phyloP scores from a whole-genome alignment of 345 rosid species.

The Pugionium cornutum region DNA sequence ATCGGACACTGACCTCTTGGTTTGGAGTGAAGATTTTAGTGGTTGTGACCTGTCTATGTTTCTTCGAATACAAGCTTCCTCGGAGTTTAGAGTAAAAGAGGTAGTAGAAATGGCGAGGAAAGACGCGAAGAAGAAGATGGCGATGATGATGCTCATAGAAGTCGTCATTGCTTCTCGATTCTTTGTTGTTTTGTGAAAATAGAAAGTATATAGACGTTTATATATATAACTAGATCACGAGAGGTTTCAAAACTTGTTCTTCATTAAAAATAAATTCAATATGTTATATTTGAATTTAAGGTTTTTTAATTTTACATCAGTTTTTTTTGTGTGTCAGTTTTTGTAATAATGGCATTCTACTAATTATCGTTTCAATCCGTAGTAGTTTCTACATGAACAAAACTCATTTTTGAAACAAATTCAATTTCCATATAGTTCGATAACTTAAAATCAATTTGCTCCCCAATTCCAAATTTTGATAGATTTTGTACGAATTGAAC shows the following conservation, averaged over 20 bases:
- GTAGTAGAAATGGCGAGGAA: constrained; percentile 1
- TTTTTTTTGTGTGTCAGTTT: not conserved
- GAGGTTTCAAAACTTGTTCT: constrained; percentile 6
- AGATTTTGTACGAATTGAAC: no score
- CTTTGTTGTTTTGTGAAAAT: not conserved
- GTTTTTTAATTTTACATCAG: constrained; percentile 6
- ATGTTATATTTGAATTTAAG: not conserved
- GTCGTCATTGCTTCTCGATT: constrained; percentile 1
- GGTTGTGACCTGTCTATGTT: constrained; percentile 8
- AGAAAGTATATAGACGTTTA: not conserved
- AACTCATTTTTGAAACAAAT: no score
- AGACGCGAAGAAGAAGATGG: constrained; percentile 5
- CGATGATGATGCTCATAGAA: not conserved
- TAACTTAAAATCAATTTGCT: no score
- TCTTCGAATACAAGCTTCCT: constrained; percentile 26
- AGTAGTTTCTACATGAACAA: no score
- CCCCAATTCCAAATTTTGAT: no score
- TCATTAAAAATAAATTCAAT: not conserved
- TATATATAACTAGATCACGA: not conserved
- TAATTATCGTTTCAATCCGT: no score
- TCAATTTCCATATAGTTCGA: no score
- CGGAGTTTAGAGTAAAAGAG: not conserved
- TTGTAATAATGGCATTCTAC: no score
- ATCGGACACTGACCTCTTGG: no score
- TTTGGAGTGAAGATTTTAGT: not conserved